Percentiles rank a stretch among this genome's conserved stretches.
Conservation (phyloP, 768 basidiomycete genomes). For the Rhizopogon vesiculosus region DNA sequence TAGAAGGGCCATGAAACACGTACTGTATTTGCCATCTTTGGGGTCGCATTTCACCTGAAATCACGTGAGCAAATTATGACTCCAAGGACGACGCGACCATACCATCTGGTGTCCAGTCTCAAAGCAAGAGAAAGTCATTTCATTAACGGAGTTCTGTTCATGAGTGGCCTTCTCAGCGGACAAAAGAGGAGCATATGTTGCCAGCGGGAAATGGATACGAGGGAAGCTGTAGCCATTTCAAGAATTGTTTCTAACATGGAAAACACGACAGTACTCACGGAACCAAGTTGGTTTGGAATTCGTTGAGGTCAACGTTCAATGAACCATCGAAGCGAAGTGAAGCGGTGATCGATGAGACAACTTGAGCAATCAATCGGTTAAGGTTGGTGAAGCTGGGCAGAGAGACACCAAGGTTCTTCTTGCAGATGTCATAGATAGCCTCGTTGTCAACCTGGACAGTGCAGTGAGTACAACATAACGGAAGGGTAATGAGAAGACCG, state of each 20-base stretch:
- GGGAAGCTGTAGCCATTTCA: conserved; percentile 61
- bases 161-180: conserved; percentile 95
- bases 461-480: conserved; percentile 6
- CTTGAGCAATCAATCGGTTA: conserved; percentile 96
- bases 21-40: conserved; percentile 97
- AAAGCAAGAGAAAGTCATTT: conserved; percentile 99
- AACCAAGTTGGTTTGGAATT: conserved; percentile 98
- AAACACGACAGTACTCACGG: conserved; percentile 56
- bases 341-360: conserved; percentile 96
- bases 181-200: conserved; percentile 92
- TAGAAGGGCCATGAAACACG: conserved; percentile 23
- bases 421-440: conserved; percentile 99
- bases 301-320: conserved; percentile 94
- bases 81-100: not conserved
- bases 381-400: conserved; percentile 91
- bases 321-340: conserved; percentile 97
- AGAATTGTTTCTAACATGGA: conserved; percentile 2
- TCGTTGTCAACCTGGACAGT: conserved; percentile 86
- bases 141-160: conserved; percentile 95
- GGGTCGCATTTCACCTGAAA: conserved; percentile 79
- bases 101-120: conserved; percentile 97
- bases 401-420: conserved; percentile 82
- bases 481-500: not conserved
- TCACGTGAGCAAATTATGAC: not conserved
- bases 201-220: conserved; percentile 97